Evolutionary conservation across 768 basidiomycete genomes (phyloP).

Genomic region (Multifurca ochricompacta): DNA sequence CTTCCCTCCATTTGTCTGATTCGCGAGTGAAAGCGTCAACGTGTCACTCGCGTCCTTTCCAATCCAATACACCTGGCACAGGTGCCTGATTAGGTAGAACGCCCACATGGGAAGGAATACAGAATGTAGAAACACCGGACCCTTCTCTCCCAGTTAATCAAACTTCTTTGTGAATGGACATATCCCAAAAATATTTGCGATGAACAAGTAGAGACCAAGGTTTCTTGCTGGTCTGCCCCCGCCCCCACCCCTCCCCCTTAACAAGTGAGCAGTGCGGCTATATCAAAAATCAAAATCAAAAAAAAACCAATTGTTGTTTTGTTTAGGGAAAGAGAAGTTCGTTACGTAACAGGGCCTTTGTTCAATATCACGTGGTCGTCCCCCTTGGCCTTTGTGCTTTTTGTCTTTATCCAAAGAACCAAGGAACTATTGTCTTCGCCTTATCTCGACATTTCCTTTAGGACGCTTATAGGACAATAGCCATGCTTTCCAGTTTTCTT

Average conservation of each 20-base stretch:
- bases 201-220: too few relatives aligned
- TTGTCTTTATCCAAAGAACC: background rate
- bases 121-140: background rate
- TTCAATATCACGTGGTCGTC: background rate
- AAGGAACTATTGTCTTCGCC: background rate
- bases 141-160: background rate
- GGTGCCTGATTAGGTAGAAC: conserved; percentile 1
- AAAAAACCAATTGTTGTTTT: too few relatives aligned
- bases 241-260: too few relatives aligned
- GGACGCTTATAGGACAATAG: conserved; percentile 17
- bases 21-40: background rate
- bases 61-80: background rate
- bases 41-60: background rate
- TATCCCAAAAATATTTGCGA: too few relatives aligned
- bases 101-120: background rate
- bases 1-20: background rate
- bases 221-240: too few relatives aligned
- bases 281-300: too few relatives aligned
- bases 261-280: too few relatives aligned
- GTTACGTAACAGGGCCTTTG: too few relatives aligned
- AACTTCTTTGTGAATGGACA: background rate
- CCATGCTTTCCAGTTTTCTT: background rate
- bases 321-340: too few relatives aligned
- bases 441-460: background rate
- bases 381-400: background rate